Evolutionary conservation across 495 filamentous ascomycete genomes (phyloP).

Genomic region (Tetracladium marchalianum): DNA sequence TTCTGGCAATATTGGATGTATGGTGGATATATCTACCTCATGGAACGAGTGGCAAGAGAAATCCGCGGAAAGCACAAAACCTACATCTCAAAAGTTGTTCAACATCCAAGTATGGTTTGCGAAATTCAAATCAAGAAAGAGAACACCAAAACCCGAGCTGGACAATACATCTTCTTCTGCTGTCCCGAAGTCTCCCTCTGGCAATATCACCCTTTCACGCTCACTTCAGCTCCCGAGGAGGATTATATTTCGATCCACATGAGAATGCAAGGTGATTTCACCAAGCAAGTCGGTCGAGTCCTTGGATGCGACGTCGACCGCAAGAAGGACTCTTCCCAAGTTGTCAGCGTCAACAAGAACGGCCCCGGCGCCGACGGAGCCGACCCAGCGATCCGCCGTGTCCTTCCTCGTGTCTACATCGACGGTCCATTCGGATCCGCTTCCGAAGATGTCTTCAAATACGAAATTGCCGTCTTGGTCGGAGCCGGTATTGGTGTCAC

Average conservation of each 20-base stretch:
- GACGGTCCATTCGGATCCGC: slow-evolving; percentile 73
- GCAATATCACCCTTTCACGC: slow-evolving; percentile 73
- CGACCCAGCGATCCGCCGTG: slow-evolving; percentile 57
- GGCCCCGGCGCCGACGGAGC: slow-evolving; percentile 38
- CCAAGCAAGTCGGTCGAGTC: slow-evolving; percentile 48
- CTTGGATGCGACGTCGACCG: slow-evolving; percentile 62
- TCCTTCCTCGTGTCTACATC: slow-evolving; percentile 65
- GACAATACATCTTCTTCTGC: slow-evolving; percentile 77
- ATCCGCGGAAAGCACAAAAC: slow-evolving; percentile 64
- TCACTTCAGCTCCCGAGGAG: slow-evolving; percentile 72
- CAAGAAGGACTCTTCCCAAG: slow-evolving; percentile 40
- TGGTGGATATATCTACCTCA: slow-evolving; percentile 61
- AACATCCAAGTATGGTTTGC: slow-evolving; percentile 73
- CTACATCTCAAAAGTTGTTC: slow-evolving; percentile 73
- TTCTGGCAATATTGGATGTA: slow-evolving; percentile 80
- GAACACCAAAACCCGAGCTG: slow-evolving; percentile 63
- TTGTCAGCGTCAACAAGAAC: slow-evolving; percentile 54
- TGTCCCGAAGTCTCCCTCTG: slow-evolving; percentile 71
- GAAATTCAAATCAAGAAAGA: slow-evolving; percentile 84
- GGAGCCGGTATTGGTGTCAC: slow-evolving; percentile 69
- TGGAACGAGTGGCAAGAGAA: slow-evolving; percentile 60
- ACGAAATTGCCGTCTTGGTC: slow-evolving; percentile 58
- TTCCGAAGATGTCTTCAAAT: slow-evolving; percentile 71
- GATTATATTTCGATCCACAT: slow-evolving; percentile 76
- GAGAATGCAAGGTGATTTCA: slow-evolving; percentile 63